A percentile compares a stretch with the other conserved stretches of the same genome.
These are phyloP conservation scores for Xylariaceae sp. DNA, from an alignment of 2,329 filamentous ascomycete genomes.

Conservation along the genomic window DNA sequence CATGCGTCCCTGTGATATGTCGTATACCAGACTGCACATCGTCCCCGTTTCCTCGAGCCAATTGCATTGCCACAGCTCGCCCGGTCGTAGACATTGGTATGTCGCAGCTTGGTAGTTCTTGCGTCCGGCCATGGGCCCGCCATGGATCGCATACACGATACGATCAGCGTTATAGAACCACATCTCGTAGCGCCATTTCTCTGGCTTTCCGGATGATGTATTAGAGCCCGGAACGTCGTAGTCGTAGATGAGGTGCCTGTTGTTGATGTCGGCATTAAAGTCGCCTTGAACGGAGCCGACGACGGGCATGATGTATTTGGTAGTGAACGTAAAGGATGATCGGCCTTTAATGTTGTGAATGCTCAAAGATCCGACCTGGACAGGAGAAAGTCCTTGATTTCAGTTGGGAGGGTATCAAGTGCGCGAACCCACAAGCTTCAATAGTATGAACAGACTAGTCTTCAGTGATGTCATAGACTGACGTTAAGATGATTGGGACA, in stretches of 20 bases:
- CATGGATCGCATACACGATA: conserved; percentile 56
- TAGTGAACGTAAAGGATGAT: background rate
- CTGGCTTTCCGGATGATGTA: conserved; percentile 8
- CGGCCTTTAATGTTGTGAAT: background rate
- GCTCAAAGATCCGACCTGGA: too few relatives aligned
- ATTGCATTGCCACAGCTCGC: conserved; percentile 56
- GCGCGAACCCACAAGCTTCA: too few relatives aligned
- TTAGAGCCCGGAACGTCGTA: conserved; percentile 6
- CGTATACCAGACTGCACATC: conserved; percentile 50
- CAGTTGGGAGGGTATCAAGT: too few relatives aligned
- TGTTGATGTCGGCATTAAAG: conserved; percentile 9
- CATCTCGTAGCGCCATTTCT: conserved; percentile 53
- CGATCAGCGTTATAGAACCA: conserved; percentile 54
- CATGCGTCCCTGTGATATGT: conserved; percentile 44
- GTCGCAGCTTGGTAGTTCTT: conserved; percentile 49
- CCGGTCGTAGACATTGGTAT: conserved; percentile 54
- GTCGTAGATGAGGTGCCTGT: conserved; percentile 12
- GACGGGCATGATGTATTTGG: background rate
- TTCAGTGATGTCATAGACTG: background rate
- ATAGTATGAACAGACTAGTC: background rate
- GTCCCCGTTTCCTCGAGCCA: conserved; percentile 60
- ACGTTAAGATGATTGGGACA: too few relatives aligned
- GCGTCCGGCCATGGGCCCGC: conserved; percentile 54
- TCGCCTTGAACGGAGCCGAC: background rate
- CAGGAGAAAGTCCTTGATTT: too few relatives aligned